Percentiles rank a stretch among this genome's conserved stretches.
Evolutionary conservation across 2,329 filamentous ascomycete genomes (phyloP).

Genomic region (Cladosporium sp.): DNA sequence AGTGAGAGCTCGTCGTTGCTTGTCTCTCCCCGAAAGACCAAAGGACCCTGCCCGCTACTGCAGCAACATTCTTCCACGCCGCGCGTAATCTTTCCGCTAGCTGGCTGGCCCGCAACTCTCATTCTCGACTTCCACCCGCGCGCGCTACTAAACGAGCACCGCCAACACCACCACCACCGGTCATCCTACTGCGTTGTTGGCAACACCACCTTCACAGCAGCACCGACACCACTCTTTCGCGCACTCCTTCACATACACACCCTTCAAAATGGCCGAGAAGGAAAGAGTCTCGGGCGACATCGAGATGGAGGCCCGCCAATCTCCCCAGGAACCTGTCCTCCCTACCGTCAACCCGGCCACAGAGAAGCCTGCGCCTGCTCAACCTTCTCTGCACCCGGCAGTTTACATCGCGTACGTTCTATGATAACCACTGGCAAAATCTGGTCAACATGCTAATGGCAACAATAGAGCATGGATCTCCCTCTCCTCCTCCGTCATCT

Average conservation of each 20-base stretch:
- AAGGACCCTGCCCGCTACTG: slow-evolving; percentile 9
- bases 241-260: slow-evolving; percentile 1
- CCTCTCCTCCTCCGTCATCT: slow-evolving; percentile 87
- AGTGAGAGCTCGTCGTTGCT: no score
- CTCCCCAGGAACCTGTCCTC: slow-evolving; percentile 57
- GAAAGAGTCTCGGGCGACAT: slow-evolving; percentile 74
- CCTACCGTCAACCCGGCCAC: slow-evolving; percentile 73
- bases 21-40: no score
- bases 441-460: not conserved
- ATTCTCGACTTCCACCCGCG: no score
- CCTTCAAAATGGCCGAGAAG: slow-evolving; percentile 66
- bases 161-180: not conserved
- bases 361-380: slow-evolving; percentile 64
- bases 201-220: not conserved
- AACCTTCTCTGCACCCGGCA: slow-evolving; percentile 67
- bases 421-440: slow-evolving; percentile 42
- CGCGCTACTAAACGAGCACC: no score
- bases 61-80: slow-evolving; percentile 5
- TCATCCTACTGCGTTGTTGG: not conserved
- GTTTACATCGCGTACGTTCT: slow-evolving; percentile 69
- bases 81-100: slow-evolving; percentile 5
- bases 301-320: slow-evolving; percentile 12
- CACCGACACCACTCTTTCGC: not conserved
- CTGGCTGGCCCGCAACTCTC: no score
- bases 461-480: slow-evolving; percentile 75